These are phyloP conservation scores for Dinochytrium kinnereticum DNA, from an alignment of 371 early-diverging fungal genomes.

Conservation along the genomic window DNA sequence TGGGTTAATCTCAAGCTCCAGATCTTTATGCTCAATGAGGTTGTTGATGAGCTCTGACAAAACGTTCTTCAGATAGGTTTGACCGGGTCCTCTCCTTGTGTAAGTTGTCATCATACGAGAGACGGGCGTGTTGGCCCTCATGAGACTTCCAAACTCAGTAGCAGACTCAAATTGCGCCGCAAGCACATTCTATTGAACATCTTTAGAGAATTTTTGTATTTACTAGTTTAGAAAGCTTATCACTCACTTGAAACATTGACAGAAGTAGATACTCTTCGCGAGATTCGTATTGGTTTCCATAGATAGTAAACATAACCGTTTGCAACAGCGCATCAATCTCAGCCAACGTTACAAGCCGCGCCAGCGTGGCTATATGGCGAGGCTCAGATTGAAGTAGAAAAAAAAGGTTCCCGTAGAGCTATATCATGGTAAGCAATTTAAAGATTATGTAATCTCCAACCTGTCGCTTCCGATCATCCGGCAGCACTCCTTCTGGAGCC, in stretches of 20 bases:
- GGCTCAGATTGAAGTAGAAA: constrained; percentile 93
- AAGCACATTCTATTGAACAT: constrained; percentile 69
- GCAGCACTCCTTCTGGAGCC: constrained; percentile 69
- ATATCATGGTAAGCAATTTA: not conserved
- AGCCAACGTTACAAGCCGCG: constrained; percentile 79
- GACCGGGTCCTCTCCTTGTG: constrained; percentile 89
- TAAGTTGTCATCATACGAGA: constrained; percentile 97
- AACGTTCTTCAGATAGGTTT: constrained; percentile 88
- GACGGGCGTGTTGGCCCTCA: constrained; percentile 94
- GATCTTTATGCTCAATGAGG: constrained; percentile 74
- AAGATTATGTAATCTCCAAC: constrained; percentile 29
- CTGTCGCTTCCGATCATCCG: constrained; percentile 86
- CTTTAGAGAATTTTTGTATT: too few species aligned
- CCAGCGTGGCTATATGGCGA: constrained; percentile 84
- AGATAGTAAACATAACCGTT: constrained; percentile 95
- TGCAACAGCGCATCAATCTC: constrained; percentile 94
- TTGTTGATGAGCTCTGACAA: constrained; percentile 81
- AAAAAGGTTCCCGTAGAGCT: constrained; percentile 88
- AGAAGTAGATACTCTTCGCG: constrained; percentile 93
- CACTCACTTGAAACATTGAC: constrained; percentile 90
- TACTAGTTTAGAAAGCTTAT: constrained; percentile 12
- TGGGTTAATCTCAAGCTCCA: constrained; percentile 89
- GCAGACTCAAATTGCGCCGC: constrained; percentile 89
- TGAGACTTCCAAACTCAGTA: constrained; percentile 81
- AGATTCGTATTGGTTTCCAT: constrained; percentile 95